These are phyloP conservation scores for Salicornia ramosissima DNA, from an alignment of 148 eudicot genomes.

Conservation along the genomic window DNA sequence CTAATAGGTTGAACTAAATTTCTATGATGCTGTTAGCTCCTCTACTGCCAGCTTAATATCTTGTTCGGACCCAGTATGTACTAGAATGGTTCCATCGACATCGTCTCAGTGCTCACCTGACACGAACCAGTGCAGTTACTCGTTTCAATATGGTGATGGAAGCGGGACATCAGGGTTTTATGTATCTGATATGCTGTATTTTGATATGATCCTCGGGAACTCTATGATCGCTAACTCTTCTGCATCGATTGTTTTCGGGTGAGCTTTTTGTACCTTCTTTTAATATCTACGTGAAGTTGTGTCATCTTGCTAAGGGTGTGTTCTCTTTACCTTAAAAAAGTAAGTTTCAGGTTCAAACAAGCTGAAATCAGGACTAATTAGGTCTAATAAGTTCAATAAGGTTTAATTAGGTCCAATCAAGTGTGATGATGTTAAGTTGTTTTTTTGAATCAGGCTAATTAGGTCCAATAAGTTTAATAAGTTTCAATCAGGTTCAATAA, in stretches of 20 bases:
- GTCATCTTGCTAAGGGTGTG: background rate
- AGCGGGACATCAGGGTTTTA: constrained; percentile 86
- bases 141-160: constrained; percentile 85
- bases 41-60: constrained; percentile 64
- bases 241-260: constrained; percentile 86
- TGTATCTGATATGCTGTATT: constrained; percentile 67
- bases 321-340: too few species aligned
- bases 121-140: constrained; percentile 63
- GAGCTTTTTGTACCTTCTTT: constrained; percentile 26
- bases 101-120: constrained; percentile 58
- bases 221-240: constrained; percentile 67
- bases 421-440: background rate
- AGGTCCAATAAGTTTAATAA: too few species aligned
- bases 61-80: constrained; percentile 72
- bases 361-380: too few species aligned
- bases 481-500: too few species aligned
- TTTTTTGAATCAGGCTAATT: too few species aligned
- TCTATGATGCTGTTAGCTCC: constrained; percentile 65
- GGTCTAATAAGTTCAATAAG: too few species aligned
- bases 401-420: too few species aligned
- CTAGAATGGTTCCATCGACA: constrained; percentile 47
- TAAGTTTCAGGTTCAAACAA: too few species aligned
- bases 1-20: constrained; percentile 75
- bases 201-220: constrained; percentile 64
- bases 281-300: too few species aligned